phyloP scores from a whole-genome alignment of 148 eudicot genomes.

The Rhododendron kiyosumense region DNA sequence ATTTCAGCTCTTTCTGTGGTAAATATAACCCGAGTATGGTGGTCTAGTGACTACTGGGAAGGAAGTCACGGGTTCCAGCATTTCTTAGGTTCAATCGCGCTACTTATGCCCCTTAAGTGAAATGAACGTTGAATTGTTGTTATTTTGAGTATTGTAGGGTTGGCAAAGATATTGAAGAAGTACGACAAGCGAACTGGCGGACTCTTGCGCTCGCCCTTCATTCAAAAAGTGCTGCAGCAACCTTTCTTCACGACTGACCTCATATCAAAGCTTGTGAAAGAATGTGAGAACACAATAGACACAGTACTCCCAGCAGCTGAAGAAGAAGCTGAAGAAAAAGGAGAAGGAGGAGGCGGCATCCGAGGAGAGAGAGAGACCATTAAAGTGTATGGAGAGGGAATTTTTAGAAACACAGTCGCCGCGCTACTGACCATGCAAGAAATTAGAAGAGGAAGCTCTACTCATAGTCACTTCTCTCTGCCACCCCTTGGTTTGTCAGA shows the following conservation, averaged over 20 bases:
- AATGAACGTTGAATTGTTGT: neutral
- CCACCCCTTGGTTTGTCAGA: constrained; percentile 57
- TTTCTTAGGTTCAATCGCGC: neutral
- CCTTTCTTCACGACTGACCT: constrained; percentile 76
- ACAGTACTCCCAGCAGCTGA: constrained; percentile 28
- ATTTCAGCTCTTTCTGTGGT: neutral
- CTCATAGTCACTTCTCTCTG: constrained; percentile 50
- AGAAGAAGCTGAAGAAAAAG: neutral
- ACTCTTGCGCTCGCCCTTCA: constrained; percentile 53
- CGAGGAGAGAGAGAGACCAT: constrained; percentile 9
- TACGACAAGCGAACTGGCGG: constrained; percentile 80
- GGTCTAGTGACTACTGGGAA: neutral
- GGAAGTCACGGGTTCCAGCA: neutral
- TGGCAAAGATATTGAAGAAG: constrained; percentile 80
- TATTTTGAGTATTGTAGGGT: constrained; percentile 27
- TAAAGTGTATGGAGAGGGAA: constrained; percentile 44
- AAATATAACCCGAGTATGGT: neutral
- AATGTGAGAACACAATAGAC: constrained; percentile 59
- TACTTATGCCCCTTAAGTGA: neutral
- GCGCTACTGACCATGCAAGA: constrained; percentile 67
- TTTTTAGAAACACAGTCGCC: constrained; percentile 69
- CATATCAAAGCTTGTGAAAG: constrained; percentile 59
- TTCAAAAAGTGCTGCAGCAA: constrained; percentile 55
- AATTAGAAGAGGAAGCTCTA: constrained; percentile 65
- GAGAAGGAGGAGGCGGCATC: neutral